Base-by-base conservation (phyloP, 176 grass and related monocot genomes). In the Leersia perrieri region DNA sequence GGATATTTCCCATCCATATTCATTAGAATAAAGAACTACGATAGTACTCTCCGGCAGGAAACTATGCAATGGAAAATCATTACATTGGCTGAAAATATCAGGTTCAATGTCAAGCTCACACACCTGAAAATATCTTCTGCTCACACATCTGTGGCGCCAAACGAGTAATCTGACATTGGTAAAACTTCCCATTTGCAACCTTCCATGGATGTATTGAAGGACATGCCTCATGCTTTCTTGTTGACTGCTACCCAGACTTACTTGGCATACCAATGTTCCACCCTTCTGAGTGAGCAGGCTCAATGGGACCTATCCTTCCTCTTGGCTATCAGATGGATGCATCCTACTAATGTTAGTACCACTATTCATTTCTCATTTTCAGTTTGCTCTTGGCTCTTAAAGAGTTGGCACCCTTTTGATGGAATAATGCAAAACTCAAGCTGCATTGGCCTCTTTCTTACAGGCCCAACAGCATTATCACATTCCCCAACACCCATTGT, bases 301-400 rank as follows among this genome's bases (percentile, higher is more conserved):
- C 44, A 87, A 91, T 0, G 97, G 97, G 73, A 93, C 90, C 16
- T 99, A 94, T 72, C 90, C 97, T 99, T 68, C 93, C 97, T 76
- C 89, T 99, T 0, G 97, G 97, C 29, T 99, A 99, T 77, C 97
- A 99, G 83, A 99, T 99, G 97, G 97, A 99, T 28, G 97, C 97
- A 57, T 99, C 97, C 13, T 99, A 99, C 87, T 99, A 96, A 39
- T 99, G 97, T 99, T 72, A 93, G 93, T 84, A 55, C 25, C 18
- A 15, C 45, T 7, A 29, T 49, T 30, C 13, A 41, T 76, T 20
- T 66, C 15, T 23, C 30, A 74, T 14, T 2, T 85, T 55, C 5
- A 9, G 77, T 36, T 57, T 23, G 44, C 10, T 80, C 2, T 32
- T 33, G 55, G 57, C 55, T 86, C 40, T 30, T 10, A 32, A 77